Evolutionary conservation across 495 filamentous ascomycete species (phyloP).

Genomic region (Neurospora sp.): DNA sequence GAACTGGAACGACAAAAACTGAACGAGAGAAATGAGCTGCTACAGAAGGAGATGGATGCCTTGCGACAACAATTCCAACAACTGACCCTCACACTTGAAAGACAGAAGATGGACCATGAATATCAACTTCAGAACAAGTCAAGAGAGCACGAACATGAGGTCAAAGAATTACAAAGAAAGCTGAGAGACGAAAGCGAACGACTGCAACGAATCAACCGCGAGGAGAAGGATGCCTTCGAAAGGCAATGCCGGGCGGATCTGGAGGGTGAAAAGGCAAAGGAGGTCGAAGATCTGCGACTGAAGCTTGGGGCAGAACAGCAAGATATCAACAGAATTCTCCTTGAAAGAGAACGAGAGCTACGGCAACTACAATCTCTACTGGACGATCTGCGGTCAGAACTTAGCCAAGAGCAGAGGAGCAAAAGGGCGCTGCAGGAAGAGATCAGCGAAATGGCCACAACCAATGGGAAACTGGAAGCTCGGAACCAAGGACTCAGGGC

Average conservation of each 20-base stretch:
- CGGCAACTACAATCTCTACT: slow-evolving; percentile 42
- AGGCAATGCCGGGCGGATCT: slow-evolving; percentile 27
- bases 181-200: slow-evolving; percentile 21
- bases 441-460: slow-evolving; percentile 52
- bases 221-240: slow-evolving; percentile 38
- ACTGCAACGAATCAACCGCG: slow-evolving; percentile 19
- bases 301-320: slow-evolving; percentile 54
- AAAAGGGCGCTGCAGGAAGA: slow-evolving; percentile 31
- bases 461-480: slow-evolving; percentile 59
- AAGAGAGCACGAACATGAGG: slow-evolving; percentile 19
- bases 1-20: slow-evolving; percentile 51
- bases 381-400: slow-evolving; percentile 43
- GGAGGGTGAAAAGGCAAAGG: slow-evolving; percentile 54
- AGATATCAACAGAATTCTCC: slow-evolving; percentile 50
- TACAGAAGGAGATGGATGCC: slow-evolving; percentile 51
- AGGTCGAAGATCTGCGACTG: slow-evolving; percentile 55
- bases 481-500: slow-evolving; percentile 63
- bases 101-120: slow-evolving; percentile 22
- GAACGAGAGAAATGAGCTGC: slow-evolving; percentile 40
- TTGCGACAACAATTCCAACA: slow-evolving; percentile 33
- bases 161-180: slow-evolving; percentile 32
- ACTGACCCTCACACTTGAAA: slow-evolving; percentile 19
- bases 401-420: slow-evolving; percentile 44
- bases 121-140: slow-evolving; percentile 32
- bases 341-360: slow-evolving; percentile 53